phyloP scores from a whole-genome alignment of 805 yeast genomes.

The Metschnikowia peoriensis region DNA sequence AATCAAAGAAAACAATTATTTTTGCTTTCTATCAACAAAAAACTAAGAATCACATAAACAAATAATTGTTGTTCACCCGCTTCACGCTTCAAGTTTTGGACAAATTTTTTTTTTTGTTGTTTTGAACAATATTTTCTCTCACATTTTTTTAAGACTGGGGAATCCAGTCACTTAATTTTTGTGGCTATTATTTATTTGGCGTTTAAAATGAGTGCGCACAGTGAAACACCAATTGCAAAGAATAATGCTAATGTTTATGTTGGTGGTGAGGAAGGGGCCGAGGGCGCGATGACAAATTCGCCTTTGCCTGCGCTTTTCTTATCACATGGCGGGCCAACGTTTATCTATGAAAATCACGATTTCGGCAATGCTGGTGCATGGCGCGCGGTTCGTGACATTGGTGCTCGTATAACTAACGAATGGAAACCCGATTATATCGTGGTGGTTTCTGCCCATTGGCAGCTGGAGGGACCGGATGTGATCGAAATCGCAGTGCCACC shows the following conservation, averaged over 20 bases:
- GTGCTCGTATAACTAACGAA: conserved; percentile 45
- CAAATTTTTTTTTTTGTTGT: neutral
- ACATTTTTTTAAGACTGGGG: neutral
- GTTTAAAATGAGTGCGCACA: neutral
- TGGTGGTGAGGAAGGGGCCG: neutral
- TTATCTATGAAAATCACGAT: conserved; percentile 53
- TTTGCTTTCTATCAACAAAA: no score
- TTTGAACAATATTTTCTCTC: no score
- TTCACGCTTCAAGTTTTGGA: no score
- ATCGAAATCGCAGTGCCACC: conserved; percentile 52
- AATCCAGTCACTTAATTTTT: neutral
- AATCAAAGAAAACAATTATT: neutral
- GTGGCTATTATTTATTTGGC: conserved; percentile 1
- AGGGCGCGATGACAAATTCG: conserved; percentile 10
- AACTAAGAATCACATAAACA: no score
- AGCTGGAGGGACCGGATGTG: conserved; percentile 39
- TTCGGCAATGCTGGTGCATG: conserved; percentile 65
- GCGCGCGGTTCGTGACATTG: conserved; percentile 47
- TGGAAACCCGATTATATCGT: conserved; percentile 65
- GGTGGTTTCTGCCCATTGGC: conserved; percentile 80
- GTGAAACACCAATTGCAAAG: neutral
- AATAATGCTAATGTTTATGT: no score
- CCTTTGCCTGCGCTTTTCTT: conserved; percentile 62
- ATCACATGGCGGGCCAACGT: conserved; percentile 85
- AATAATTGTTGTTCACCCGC: no score